Evolutionary conservation across 2,329 filamentous ascomycete genomes (phyloP).

Genomic region (Colletotrichum simmondsii): DNA sequence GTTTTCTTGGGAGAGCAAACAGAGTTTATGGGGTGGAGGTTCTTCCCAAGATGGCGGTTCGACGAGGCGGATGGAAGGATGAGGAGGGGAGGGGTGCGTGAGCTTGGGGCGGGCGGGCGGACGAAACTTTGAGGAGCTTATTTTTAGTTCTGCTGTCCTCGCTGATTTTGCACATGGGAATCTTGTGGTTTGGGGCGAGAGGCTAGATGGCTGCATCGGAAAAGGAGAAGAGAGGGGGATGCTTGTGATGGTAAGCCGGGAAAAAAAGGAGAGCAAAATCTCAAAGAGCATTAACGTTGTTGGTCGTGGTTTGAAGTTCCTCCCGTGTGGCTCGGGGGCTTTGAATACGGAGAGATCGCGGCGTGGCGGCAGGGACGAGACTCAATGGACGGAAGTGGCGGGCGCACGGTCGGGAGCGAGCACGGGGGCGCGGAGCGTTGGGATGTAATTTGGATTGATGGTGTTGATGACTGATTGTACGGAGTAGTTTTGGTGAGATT

Average conservation of each 20-base stretch:
- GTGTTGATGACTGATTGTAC: neutral
- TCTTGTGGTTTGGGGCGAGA: too few relatives aligned
- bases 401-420: neutral
- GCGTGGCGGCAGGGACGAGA: neutral
- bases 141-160: neutral
- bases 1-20: neutral
- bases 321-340: neutral
- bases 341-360: neutral
- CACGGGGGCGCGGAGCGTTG: neutral
- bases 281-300: neutral
- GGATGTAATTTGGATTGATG: neutral
- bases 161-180: neutral
- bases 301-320: neutral
- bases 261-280: too few relatives aligned
- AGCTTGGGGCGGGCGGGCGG: neutral
- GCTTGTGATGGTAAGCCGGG: too few relatives aligned
- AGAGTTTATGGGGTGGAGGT: neutral
- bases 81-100: neutral
- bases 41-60: constrained; percentile 6
- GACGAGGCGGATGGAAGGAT: neutral
- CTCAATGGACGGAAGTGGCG: neutral
- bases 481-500: neutral
- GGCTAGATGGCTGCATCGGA: neutral
- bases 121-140: neutral
- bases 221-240: too few relatives aligned